Evolutionary conservation across 2,329 filamentous ascomycete species (phyloP).

Genomic region (Xylariaceae sp.): DNA sequence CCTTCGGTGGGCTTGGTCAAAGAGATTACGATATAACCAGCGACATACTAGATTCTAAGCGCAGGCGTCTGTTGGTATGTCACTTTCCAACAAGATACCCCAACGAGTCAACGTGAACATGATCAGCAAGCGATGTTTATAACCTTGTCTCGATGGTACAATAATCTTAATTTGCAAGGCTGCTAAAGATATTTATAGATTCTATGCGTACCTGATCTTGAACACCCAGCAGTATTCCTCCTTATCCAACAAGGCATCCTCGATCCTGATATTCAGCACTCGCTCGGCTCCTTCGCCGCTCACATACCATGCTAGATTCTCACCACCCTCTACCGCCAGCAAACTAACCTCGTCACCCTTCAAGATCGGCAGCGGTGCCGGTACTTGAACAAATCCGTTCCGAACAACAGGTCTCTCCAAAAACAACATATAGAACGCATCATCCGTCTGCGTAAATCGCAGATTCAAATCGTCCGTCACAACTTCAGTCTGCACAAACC

Average conservation of each 20-base stretch:
- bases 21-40: constrained; percentile 23
- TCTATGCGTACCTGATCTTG: constrained; percentile 26
- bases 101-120: no score
- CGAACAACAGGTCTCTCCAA: constrained; percentile 37
- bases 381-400: constrained; percentile 37
- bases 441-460: constrained; percentile 48
- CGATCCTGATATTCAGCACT: constrained; percentile 20
- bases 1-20: constrained; percentile 37
- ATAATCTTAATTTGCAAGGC: not conserved
- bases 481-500: constrained; percentile 30
- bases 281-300: constrained; percentile 12
- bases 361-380: constrained; percentile 44
- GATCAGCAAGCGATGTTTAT: not conserved
- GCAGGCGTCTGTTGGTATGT: not conserved
- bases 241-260: constrained; percentile 22
- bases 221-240: constrained; percentile 31
- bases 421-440: constrained; percentile 51
- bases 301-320: constrained; percentile 26
- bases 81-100: no score
- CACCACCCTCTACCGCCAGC: constrained; percentile 35
- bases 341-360: constrained; percentile 45
- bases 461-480: constrained; percentile 31
- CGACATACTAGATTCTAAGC: not conserved
- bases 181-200: not conserved
- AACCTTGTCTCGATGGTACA: not conserved